These are phyloP conservation scores for Colletotrichum spaethianum DNA, from an alignment of 2,329 filamentous ascomycete genomes.

Conservation along the genomic window DNA sequence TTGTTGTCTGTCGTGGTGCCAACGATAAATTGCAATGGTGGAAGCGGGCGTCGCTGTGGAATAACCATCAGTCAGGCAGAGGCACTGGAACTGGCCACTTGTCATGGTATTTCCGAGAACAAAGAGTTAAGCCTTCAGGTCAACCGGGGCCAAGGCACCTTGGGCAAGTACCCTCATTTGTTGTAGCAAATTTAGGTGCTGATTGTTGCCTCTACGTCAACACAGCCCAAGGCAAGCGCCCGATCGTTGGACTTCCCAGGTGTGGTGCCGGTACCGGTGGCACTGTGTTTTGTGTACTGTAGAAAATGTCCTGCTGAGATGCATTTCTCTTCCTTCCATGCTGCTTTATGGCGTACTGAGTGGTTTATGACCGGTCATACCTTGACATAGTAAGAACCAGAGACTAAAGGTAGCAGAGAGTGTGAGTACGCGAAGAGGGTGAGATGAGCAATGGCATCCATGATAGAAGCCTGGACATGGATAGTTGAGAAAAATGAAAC, in stretches of 20 bases:
- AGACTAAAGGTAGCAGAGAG: background rate
- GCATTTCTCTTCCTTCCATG: background rate
- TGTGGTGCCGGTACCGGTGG: background rate
- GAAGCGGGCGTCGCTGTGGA: too few species aligned
- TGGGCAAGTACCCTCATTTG: background rate
- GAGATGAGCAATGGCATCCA: background rate
- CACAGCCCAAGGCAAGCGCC: background rate
- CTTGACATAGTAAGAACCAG: background rate
- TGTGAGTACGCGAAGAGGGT: background rate
- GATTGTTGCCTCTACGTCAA: background rate
- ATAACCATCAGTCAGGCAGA: background rate
- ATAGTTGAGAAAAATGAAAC: constrained; percentile 26
- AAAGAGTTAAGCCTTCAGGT: background rate
- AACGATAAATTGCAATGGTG: too few species aligned
- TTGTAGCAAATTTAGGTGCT: background rate
- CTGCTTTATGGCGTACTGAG: background rate
- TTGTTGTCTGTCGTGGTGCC: background rate
- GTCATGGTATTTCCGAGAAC: background rate
- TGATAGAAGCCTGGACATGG: background rate
- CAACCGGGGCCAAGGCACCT: background rate
- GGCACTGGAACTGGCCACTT: background rate
- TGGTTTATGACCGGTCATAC: background rate
- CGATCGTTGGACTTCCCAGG: background rate
- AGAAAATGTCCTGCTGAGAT: background rate
- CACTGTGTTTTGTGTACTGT: background rate